Conservation (phyloP, 352 stramenopile species). For the Saprolegnia parasitica region DNA sequence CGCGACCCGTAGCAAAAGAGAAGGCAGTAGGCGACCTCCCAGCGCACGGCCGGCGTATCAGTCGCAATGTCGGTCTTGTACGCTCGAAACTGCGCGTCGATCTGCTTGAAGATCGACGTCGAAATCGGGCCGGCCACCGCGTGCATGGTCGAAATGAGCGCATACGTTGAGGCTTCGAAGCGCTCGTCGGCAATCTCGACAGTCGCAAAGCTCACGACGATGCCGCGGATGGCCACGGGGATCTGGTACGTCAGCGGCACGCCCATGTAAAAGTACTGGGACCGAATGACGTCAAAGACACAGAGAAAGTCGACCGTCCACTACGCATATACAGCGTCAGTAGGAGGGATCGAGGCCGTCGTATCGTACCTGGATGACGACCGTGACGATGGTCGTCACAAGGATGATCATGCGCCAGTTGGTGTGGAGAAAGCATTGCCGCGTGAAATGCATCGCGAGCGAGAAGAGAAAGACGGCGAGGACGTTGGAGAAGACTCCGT, state of each 20-base stretch:
- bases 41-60: slow-evolving; percentile 27
- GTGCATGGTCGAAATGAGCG: slow-evolving; percentile 29
- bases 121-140: slow-evolving; percentile 33
- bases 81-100: slow-evolving; percentile 27
- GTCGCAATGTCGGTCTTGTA: slow-evolving; percentile 30
- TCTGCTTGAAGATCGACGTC: slow-evolving; percentile 31
- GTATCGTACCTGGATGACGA: slow-evolving; percentile 18
- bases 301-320: slow-evolving; percentile 49
- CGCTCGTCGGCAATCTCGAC: slow-evolving; percentile 30
- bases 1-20: slow-evolving; percentile 25
- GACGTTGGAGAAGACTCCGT: slow-evolving; percentile 36
- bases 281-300: slow-evolving; percentile 53
- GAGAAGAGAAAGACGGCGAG: slow-evolving; percentile 37
- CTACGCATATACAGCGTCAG: neutral
- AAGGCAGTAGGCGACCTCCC: slow-evolving; percentile 28
- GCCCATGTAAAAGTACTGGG: slow-evolving; percentile 45
- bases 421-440: slow-evolving; percentile 38
- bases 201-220: slow-evolving; percentile 29
- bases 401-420: slow-evolving; percentile 29
- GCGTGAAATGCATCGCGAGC: slow-evolving; percentile 27
- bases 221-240: slow-evolving; percentile 31
- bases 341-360: neutral
- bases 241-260: slow-evolving; percentile 47
- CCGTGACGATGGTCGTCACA: slow-evolving; percentile 21
- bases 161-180: slow-evolving; percentile 30